Evolutionary conservation across 108 stramenopile genomes (phyloP), one percentile per base, ranked within the genome.

Genomic region (Fistulifera solaris): DNA sequence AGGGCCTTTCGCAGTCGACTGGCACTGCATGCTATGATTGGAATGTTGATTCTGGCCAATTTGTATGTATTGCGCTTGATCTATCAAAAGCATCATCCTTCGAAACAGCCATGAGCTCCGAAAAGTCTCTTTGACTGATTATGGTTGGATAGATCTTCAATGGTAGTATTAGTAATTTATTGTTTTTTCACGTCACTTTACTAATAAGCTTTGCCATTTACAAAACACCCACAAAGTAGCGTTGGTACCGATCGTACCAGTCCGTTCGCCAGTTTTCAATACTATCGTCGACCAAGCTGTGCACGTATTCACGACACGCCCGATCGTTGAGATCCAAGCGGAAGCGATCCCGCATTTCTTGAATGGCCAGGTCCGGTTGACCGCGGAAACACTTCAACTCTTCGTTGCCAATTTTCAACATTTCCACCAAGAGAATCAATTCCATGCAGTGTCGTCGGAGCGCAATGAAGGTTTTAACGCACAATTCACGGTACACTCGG

Each of bases 221-320:
- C 60, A 86, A 52, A 0, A 97, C 94, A 16, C 96, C 96, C 25
- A 92, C 87, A 62, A 93, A 95, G 52, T 82, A 84, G 27, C 90
- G 55, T 63, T 98, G 95, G 62, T 96, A 98, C 41, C 83, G 71
- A 62, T 99, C 98, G 68, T 99, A 99, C 81, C 77, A 93, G n/a
- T 76, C 63, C 3, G 96, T 96, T 19, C 93, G 63, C 95, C 96
- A 99, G 80, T 95, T 93, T 35, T 90, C 93, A 28, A 93, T 54
- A 59, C 93, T 85, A 47, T 91, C 80, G 62, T 95, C 81, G 2
- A 98, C 75, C 49, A 98, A 69, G 23, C 72, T 67, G 61, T 94
- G 75, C 43, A 99, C 95, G 59, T 93, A 96, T 23, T 87, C 78
- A 12, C 78, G 49, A 50, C 82, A 81, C 14, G 77, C 88, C 18